Conservation (phyloP, 2,329 filamentous ascomycete species). For the Paracamarosporium sp. region DNA sequence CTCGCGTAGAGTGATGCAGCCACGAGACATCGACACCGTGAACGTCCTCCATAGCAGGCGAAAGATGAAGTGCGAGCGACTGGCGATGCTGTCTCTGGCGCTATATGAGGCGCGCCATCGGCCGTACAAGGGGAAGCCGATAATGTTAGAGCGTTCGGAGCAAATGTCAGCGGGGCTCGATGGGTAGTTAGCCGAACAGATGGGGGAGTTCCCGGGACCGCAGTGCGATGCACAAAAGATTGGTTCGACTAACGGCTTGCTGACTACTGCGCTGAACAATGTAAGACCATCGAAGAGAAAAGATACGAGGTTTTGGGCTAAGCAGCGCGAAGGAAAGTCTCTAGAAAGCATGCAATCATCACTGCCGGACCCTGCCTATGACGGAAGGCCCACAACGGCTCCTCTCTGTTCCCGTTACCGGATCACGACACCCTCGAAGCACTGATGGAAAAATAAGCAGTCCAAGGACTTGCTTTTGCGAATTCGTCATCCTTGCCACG, state of each 20-base stretch:
- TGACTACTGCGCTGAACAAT: background rate
- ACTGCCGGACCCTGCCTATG: background rate
- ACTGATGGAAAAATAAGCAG: background rate
- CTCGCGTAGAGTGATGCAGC: slow-evolving; percentile 86
- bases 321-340: background rate
- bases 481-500: slow-evolving; percentile 1
- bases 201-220: slow-evolving; percentile 19
- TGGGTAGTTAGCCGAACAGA: slow-evolving; percentile 31
- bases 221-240: background rate
- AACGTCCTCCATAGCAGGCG: slow-evolving; percentile 73
- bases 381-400: slow-evolving; percentile 2
- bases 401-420: background rate
- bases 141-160: slow-evolving; percentile 20
- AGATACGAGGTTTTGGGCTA: background rate
- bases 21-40: slow-evolving; percentile 88
- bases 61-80: slow-evolving; percentile 18
- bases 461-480: background rate
- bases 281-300: background rate
- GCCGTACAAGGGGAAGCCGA: slow-evolving; percentile 13
- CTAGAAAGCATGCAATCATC: background rate
- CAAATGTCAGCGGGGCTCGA: slow-evolving; percentile 38
- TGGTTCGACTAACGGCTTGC: slow-evolving; percentile 5
- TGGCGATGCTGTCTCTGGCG: slow-evolving; percentile 26
- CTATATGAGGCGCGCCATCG: slow-evolving; percentile 33
- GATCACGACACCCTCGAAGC: slow-evolving; percentile 1